These are phyloP conservation scores for Mrakia hoshinonis DNA, from an alignment of 768 basidiomycete species.

Conservation along the genomic window DNA sequence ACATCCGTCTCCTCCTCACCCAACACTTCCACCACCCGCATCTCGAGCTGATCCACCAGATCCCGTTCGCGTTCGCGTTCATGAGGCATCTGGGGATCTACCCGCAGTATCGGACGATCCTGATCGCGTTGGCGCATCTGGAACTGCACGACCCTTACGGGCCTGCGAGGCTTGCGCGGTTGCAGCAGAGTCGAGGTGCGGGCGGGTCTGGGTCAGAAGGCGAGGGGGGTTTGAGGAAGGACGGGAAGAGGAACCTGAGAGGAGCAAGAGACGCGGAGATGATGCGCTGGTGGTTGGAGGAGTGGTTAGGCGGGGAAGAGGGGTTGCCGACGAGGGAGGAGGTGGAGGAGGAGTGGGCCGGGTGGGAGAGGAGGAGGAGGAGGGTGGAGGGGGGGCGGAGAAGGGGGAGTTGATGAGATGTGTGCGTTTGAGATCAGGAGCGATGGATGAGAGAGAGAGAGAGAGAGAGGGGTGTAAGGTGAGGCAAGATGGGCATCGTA, in stretches of 20 bases:
- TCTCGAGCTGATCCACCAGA: background rate
- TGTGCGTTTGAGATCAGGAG: too few relatives aligned
- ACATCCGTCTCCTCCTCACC: background rate
- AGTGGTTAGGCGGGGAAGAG: background rate
- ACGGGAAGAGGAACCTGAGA: background rate
- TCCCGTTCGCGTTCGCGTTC: slow-evolving; percentile 12
- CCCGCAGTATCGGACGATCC: background rate
- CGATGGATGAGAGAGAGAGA: too few relatives aligned
- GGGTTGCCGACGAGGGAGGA: background rate
- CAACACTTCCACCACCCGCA: background rate
- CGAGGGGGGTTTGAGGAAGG: background rate
- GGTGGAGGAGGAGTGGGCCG: background rate
- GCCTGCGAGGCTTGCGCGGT: background rate
- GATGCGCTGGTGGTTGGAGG: background rate
- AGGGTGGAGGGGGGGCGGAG: background rate
- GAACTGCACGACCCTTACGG: too few relatives aligned
- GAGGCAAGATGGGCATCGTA: too few relatives aligned
- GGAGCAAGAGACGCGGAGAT: background rate
- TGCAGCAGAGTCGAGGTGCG: background rate
- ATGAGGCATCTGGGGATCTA: slow-evolving; percentile 7
- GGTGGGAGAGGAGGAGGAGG: background rate
- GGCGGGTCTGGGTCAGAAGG: background rate
- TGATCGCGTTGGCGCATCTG: background rate
- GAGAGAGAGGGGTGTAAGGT: too few relatives aligned
- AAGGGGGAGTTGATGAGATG: too few relatives aligned